These are phyloP conservation scores for Salix caprea DNA, from an alignment of 345 rosid species.

Conservation along the genomic window DNA sequence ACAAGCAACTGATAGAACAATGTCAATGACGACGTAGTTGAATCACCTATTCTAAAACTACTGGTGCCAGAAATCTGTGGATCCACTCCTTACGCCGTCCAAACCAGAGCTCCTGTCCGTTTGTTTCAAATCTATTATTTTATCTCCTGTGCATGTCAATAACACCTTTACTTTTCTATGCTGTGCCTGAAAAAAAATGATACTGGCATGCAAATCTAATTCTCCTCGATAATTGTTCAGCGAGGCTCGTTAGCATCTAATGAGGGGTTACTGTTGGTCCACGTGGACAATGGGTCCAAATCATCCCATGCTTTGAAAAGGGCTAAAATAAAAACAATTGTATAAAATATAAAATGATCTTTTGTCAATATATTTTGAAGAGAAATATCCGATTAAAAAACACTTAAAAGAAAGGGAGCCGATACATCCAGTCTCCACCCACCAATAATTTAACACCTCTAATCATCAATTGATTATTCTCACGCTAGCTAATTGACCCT, in stretches of 20 bases:
- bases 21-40: no score
- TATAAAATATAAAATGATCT: background rate
- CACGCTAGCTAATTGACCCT: background rate
- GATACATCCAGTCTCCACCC: background rate
- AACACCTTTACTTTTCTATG: background rate
- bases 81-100: no score
- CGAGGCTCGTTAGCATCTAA: constrained; percentile 5
- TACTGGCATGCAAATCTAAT: constrained; percentile 6
- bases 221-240: background rate
- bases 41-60: no score
- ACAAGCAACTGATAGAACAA: no score
- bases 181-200: background rate
- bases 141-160: background rate
- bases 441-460: background rate
- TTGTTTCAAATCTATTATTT: background rate
- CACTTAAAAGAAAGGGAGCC: background rate
- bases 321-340: background rate
- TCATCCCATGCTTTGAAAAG: background rate
- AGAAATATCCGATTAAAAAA: no score
- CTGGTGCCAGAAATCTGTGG: no score
- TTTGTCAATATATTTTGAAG: background rate
- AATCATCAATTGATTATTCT: background rate
- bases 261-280: constrained; percentile 7
- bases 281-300: constrained; percentile 1
- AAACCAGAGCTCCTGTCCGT: no score